Percentiles rank a stretch among this genome's conserved stretches.
phyloP scores from a whole-genome alignment of 2,329 filamentous ascomycete species.

The Xylaria sp. region DNA sequence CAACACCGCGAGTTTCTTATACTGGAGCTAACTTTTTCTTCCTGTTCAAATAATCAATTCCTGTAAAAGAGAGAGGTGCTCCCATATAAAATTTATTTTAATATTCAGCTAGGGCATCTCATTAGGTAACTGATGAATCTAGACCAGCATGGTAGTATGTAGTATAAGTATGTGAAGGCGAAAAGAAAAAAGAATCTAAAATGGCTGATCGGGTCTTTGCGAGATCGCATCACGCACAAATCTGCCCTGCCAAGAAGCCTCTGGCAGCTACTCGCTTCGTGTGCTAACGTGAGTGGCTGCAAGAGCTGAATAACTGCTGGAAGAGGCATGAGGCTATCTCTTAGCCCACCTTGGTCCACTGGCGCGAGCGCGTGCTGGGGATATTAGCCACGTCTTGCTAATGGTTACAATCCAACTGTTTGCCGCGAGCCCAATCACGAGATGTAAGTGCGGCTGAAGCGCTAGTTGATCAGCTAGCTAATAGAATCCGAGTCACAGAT shows the following conservation, averaged over 20 bases:
- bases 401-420: slow-evolving; percentile 3
- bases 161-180: not conserved
- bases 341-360: not conserved
- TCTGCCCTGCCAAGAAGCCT: slow-evolving; percentile 37
- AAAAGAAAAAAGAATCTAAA: not conserved
- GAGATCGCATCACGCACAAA: slow-evolving; percentile 2
- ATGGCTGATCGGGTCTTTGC: not conserved
- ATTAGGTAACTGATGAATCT: not conserved
- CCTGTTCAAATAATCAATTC: not conserved
- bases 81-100: not conserved
- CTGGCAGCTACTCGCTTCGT: slow-evolving; percentile 28
- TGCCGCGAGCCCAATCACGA: slow-evolving; percentile 15
- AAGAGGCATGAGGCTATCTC: slow-evolving; percentile 26
- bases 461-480: slow-evolving; percentile 33
- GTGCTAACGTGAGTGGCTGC: slow-evolving; percentile 29
- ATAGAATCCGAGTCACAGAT: not conserved
- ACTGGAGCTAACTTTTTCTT: not conserved
- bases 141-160: not conserved
- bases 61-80: not conserved
- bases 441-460: slow-evolving; percentile 36
- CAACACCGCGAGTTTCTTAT: not conserved
- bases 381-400: slow-evolving; percentile 6
- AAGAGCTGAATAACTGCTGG: slow-evolving; percentile 7
- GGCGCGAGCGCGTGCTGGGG: not conserved
- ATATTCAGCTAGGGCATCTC: not conserved